Percentiles rank a stretch among this genome's conserved stretches.
These are phyloP conservation scores for Nepenthes mirabilis DNA, from an alignment of 148 eudicot genomes.

Conservation along the genomic window DNA sequence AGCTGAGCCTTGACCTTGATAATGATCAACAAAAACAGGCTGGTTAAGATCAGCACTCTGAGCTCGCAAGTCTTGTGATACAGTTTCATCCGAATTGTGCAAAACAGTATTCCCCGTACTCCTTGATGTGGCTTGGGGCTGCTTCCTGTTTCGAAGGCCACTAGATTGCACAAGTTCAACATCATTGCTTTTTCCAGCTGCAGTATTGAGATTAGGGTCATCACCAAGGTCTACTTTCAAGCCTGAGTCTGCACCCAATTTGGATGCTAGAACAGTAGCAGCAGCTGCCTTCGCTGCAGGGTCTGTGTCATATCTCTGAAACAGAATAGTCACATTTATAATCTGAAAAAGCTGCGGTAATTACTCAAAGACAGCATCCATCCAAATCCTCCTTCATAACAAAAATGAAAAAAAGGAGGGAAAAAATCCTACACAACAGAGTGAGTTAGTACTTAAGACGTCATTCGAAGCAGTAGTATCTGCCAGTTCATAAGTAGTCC, in stretches of 20 bases:
- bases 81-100: slow-evolving; percentile 23
- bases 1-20: slow-evolving; percentile 32
- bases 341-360: background rate
- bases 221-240: slow-evolving; percentile 59
- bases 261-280: slow-evolving; percentile 82
- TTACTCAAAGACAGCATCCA: background rate
- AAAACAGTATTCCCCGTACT: slow-evolving; percentile 26
- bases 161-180: slow-evolving; percentile 38
- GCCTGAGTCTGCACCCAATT: slow-evolving; percentile 83
- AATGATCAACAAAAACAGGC: slow-evolving; percentile 55
- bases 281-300: slow-evolving; percentile 99
- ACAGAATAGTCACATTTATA: slow-evolving; percentile 1
- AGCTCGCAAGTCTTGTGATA: slow-evolving; percentile 23
- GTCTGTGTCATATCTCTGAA: slow-evolving; percentile 90
- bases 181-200: slow-evolving; percentile 59
- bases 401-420: too few relatives aligned
- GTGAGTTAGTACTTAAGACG: too few relatives aligned
- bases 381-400: too few relatives aligned
- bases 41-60: slow-evolving; percentile 31
- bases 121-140: slow-evolving; percentile 25
- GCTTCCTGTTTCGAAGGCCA: slow-evolving; percentile 74
- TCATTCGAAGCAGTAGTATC: too few relatives aligned
- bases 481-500: too few relatives aligned
- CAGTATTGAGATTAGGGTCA: slow-evolving; percentile 23
- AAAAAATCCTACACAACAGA: too few relatives aligned